phyloP scores from a whole-genome alignment of 352 stramenopile genomes.

The Phytophthora pluvialis region DNA sequence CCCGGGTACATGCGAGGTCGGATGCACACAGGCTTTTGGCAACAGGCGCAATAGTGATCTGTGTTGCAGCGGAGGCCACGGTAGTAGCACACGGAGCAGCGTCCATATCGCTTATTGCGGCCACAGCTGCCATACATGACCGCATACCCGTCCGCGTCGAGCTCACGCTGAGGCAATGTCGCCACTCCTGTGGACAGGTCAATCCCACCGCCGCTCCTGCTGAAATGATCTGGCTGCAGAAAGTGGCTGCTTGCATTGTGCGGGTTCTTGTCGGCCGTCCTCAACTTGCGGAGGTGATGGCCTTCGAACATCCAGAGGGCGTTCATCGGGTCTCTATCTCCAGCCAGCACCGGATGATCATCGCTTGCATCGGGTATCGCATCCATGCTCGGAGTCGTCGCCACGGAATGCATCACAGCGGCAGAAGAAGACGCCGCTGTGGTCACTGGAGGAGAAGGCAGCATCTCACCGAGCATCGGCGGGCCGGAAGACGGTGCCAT shows the following conservation, averaged over 20 bases:
- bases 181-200: constrained; percentile 14
- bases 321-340: constrained; percentile 57
- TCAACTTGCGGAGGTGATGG: constrained; percentile 56
- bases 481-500: constrained; percentile 7
- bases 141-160: constrained; percentile 56
- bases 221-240: constrained; percentile 21
- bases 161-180: constrained; percentile 8
- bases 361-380: constrained; percentile 16
- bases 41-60: constrained; percentile 72
- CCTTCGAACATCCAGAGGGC: constrained; percentile 74
- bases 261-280: constrained; percentile 47
- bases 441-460: constrained; percentile 4
- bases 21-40: constrained; percentile 75
- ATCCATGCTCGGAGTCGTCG: constrained; percentile 22
- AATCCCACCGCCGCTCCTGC: constrained; percentile 12
- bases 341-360: constrained; percentile 19
- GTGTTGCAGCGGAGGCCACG: constrained; percentile 71
- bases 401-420: background rate
- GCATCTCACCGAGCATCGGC: constrained; percentile 26
- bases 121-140: constrained; percentile 72
- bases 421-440: constrained; percentile 6
- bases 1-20: constrained; percentile 69
- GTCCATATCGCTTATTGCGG: constrained; percentile 71
- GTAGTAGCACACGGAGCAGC: constrained; percentile 81
- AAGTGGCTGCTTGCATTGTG: constrained; percentile 25